phyloP scores from a whole-genome alignment of 2,329 filamentous ascomycete species.

The Aspergillus vadensis region DNA sequence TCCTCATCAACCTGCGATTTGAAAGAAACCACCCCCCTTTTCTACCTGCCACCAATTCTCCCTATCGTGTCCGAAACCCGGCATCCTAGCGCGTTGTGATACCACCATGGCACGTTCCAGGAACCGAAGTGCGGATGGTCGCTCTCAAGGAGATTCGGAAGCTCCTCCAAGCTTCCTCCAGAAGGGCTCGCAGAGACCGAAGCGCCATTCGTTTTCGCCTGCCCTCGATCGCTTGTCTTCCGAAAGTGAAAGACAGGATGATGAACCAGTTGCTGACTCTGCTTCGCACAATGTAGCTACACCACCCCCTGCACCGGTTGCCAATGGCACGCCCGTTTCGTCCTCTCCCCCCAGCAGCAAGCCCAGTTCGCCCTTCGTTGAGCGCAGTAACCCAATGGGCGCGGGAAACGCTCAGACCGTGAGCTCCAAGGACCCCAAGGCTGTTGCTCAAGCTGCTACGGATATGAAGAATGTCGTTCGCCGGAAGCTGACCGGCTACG shows the following conservation, averaged over 20 bases:
- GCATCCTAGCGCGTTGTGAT: slow-evolving; percentile 14
- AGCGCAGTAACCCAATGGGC: slow-evolving; percentile 61
- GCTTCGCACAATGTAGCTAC: slow-evolving; percentile 33
- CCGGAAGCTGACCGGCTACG: slow-evolving; percentile 96
- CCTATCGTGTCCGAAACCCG: not conserved
- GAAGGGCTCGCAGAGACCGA: slow-evolving; percentile 13
- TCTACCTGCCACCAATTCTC: slow-evolving; percentile 6
- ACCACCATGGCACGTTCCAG: slow-evolving; percentile 19
- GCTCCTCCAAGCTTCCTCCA: slow-evolving; percentile 8
- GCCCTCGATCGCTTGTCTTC: slow-evolving; percentile 13
- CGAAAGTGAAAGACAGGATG: slow-evolving; percentile 17
- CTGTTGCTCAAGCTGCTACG: slow-evolving; percentile 56
- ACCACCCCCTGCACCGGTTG: slow-evolving; percentile 30
- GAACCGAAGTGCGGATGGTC: slow-evolving; percentile 22
- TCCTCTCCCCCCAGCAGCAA: slow-evolving; percentile 51
- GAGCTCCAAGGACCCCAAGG: slow-evolving; percentile 66
- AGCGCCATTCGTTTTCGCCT: slow-evolving; percentile 20
- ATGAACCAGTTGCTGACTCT: slow-evolving; percentile 26
- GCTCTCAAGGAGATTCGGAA: slow-evolving; percentile 15
- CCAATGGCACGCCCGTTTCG: slow-evolving; percentile 35
- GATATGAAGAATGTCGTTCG: slow-evolving; percentile 95
- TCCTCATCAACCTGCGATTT: slow-evolving; percentile 13
- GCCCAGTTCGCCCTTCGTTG: slow-evolving; percentile 57
- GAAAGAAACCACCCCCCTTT: not conserved
- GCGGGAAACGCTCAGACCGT: slow-evolving; percentile 60